Evolutionary conservation across 73 alveolate genomes (phyloP).

Genomic region (Blepharisma japonicum): DNA sequence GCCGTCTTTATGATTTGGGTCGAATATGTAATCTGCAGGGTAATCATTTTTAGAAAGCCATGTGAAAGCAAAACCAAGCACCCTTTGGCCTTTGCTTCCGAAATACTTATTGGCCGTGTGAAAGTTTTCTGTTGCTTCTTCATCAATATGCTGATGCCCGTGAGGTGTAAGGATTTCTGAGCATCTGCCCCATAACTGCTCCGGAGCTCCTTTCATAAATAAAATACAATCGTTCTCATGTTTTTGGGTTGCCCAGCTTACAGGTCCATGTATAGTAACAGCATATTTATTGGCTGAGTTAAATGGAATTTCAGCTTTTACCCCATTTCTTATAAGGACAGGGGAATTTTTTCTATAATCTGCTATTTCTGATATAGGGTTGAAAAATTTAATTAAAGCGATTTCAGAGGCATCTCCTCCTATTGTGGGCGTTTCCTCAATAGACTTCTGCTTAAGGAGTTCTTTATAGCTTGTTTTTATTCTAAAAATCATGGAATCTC

Average conservation of each 20-base stretch:
- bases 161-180: slow-evolving; percentile 4
- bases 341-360: slow-evolving; percentile 45
- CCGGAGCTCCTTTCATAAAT: slow-evolving; percentile 61
- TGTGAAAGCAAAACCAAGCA: slow-evolving; percentile 66
- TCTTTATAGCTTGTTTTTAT: neutral
- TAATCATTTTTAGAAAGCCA: slow-evolving; percentile 49
- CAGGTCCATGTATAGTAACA: slow-evolving; percentile 42
- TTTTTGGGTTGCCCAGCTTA: neutral
- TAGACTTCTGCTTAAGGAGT: neutral
- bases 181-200: slow-evolving; percentile 38
- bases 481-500: too few species aligned
- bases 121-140: slow-evolving; percentile 42
- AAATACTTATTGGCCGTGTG: slow-evolving; percentile 52
- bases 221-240: slow-evolving; percentile 33
- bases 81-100: slow-evolving; percentile 84
- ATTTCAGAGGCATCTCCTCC: slow-evolving; percentile 90
- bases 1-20: slow-evolving; percentile 48
- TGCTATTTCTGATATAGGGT: slow-evolving; percentile 65
- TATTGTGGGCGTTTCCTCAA: slow-evolving; percentile 50
- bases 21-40: slow-evolving; percentile 36
- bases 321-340: slow-evolving; percentile 30
- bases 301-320: slow-evolving; percentile 47
- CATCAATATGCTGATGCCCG: slow-evolving; percentile 26
- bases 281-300: slow-evolving; percentile 52
- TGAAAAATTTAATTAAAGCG: slow-evolving; percentile 88